Conservation (phyloP, 805 yeast genomes). For the Yueomyces sp. region DNA sequence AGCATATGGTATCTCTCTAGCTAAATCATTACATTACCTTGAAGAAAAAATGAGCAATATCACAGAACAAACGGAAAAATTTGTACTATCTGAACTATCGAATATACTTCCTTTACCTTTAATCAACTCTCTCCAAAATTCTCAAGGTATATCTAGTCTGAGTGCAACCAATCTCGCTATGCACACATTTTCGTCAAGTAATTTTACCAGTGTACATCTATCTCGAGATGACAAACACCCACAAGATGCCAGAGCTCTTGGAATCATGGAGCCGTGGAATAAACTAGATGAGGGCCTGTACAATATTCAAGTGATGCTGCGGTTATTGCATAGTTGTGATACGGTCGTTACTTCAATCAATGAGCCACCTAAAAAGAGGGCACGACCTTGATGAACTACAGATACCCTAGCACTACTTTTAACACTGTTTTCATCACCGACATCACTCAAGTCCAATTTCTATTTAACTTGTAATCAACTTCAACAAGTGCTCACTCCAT, state of each 20-base stretch:
- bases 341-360: constrained; percentile 11
- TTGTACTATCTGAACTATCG: constrained; percentile 2
- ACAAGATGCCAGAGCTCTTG: constrained; percentile 1
- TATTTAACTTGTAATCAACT: too few species aligned
- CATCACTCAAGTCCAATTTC: too few species aligned
- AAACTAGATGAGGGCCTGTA: constrained; percentile 10
- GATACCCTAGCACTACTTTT: too few species aligned
- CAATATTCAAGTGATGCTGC: constrained; percentile 8
- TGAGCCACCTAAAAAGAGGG: constrained; percentile 11
- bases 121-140: constrained; percentile 10
- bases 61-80: too few species aligned
- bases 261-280: constrained; percentile 18
- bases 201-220: constrained; percentile 6
- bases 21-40: constrained; percentile 9
- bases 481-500: too few species aligned
- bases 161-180: constrained; percentile 5
- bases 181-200: constrained; percentile 6
- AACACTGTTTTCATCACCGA: too few species aligned
- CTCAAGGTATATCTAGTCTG: constrained; percentile 7
- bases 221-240: not conserved
- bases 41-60: too few species aligned
- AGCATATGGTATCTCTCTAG: constrained; percentile 12
- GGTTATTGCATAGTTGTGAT: constrained; percentile 9
- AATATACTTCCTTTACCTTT: constrained; percentile 8
- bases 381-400: too few species aligned